Conservation (phyloP, 768 basidiomycete species). For the Pleurotus ostreatus region DNA sequence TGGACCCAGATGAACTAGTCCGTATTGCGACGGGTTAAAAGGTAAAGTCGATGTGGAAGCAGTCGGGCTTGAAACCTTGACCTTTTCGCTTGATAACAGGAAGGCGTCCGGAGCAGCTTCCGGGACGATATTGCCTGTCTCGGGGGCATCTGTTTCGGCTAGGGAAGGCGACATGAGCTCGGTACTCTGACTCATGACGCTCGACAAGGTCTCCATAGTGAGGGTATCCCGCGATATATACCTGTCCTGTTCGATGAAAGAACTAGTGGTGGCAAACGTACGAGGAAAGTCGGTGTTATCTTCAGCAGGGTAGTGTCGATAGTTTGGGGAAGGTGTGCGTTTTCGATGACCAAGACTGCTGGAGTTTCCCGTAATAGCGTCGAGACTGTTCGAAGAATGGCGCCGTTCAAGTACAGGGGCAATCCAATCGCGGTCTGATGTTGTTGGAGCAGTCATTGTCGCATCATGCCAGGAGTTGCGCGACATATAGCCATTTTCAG, state of each 20-base stretch:
- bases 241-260: not conserved
- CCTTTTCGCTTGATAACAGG: not conserved
- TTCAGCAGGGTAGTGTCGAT: constrained; percentile 1
- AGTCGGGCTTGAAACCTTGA: too few relatives aligned
- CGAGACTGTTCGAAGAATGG: not conserved
- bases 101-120: not conserved
- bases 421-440: not conserved
- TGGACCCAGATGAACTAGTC: constrained; percentile 38
- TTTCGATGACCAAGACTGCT: not conserved
- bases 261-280: not conserved
- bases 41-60: constrained; percentile 10
- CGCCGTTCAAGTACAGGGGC: not conserved
- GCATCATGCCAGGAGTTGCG: too few relatives aligned
- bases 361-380: not conserved
- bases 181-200: not conserved
- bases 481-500: too few relatives aligned
- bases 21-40: constrained; percentile 37
- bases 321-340: not conserved
- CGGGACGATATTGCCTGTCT: not conserved
- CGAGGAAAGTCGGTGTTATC: not conserved
- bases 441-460: not conserved
- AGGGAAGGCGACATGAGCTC: not conserved
- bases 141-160: not conserved
- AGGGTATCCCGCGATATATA: not conserved
- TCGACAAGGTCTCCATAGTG: constrained; percentile 1